phyloP scores from a whole-genome alignment of 768 basidiomycete species.

The Amanita polypyramis region DNA sequence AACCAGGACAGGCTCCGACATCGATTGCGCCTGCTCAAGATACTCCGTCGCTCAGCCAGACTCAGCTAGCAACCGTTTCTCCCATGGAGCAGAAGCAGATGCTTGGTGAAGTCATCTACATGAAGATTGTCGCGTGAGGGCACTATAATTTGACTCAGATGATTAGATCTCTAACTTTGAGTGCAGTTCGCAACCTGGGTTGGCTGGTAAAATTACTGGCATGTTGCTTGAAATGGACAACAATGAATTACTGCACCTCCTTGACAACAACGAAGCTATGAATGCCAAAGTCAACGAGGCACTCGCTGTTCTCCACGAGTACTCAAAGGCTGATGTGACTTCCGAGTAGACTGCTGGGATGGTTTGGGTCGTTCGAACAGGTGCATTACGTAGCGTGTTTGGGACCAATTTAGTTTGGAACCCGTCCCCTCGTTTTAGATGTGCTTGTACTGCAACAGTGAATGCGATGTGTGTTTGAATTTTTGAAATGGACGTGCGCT shows the following conservation, averaged over 20 bases:
- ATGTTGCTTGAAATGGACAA: slow-evolving; percentile 99
- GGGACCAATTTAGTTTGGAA: slow-evolving; percentile 6
- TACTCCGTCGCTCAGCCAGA: slow-evolving; percentile 33
- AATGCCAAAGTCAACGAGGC: slow-evolving; percentile 89
- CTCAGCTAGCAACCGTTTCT: slow-evolving; percentile 47
- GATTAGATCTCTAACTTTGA: slow-evolving; percentile 5
- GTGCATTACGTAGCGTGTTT: slow-evolving; percentile 3
- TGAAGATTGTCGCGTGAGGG: slow-evolving; percentile 75
- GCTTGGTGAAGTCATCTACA: slow-evolving; percentile 94
- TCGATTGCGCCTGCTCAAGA: slow-evolving; percentile 27
- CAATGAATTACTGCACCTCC: slow-evolving; percentile 77
- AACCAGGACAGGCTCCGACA: slow-evolving; percentile 34
- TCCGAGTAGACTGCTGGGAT: slow-evolving; percentile 7
- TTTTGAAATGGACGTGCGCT: background rate
- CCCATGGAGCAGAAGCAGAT: slow-evolving; percentile 97
- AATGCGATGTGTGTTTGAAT: background rate
- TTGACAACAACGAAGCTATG: slow-evolving; percentile 78
- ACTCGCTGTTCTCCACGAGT: slow-evolving; percentile 80
- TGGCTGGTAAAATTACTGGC: slow-evolving; percentile 97
- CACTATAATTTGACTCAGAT: slow-evolving; percentile 9
- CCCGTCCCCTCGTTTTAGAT: slow-evolving; percentile 8
- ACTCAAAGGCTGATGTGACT: slow-evolving; percentile 30
- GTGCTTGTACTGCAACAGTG: slow-evolving; percentile 2
- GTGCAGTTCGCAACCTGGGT: slow-evolving; percentile 69
- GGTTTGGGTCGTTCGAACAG: slow-evolving; percentile 2